Evolutionary conservation across 371 early-diverging fungal species (phyloP), one percentile per base, ranked within the genome.

Genomic region (Mucor circinelloides): DNA sequence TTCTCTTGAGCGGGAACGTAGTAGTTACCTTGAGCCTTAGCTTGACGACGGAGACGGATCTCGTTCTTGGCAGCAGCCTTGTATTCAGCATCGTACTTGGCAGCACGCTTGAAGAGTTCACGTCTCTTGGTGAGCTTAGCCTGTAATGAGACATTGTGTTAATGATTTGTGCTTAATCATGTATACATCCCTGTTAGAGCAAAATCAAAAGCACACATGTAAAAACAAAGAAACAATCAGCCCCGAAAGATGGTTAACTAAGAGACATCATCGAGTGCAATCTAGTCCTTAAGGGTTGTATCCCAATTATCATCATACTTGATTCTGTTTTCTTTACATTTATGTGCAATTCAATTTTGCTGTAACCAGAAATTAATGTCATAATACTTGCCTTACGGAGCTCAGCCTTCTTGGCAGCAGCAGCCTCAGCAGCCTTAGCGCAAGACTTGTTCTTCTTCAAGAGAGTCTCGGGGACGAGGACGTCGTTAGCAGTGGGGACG

Each of bases 61-160:
- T 95, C 94, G 66, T 93, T 90, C 57, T 89, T 87, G 88, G 97
- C 98, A 72, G 85, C 84, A 70, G 88, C 80, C 71, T 89, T 87
- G 95, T 98, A 98, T 88, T 99, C 99, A 77, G 92, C 90, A 80
- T 92, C 90, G 87, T 98, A 91, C 90, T 94, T 89, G 86, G 95
- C 95, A 71, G 99, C 98, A 73, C 98, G 96, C 90, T 96, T 95
- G 94, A 96, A 96, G 89, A 97, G 91, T 69, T 94, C 95, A 80
- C 91, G 88, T 80, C 97, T 93, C 87, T 94, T 94, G 65, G 82
- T 75, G 70, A 87, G 82, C 83, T 85, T 87, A 66, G 89, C 91
- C 96, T 97, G 67, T 62, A 58, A 32, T 46, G 8, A 25, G 56
- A 27, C 17, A 44, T 57, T 56, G 17, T 40, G 28, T 50, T 34